Conservation (phyloP, 371 early-diverging fungal species). For the Encephalitozoon romaleae region DNA sequence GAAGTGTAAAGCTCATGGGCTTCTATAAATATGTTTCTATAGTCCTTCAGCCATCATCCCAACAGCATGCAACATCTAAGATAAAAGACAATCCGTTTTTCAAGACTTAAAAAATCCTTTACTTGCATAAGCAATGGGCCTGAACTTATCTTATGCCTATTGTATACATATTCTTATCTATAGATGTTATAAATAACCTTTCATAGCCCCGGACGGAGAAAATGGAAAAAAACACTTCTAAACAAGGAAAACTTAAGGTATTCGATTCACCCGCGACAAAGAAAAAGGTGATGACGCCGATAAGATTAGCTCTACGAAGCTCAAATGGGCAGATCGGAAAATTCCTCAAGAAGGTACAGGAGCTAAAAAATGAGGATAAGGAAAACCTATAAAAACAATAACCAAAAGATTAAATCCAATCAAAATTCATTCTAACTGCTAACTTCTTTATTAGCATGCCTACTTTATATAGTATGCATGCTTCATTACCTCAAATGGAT, state of each 20-base stretch:
- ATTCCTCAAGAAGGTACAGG: constrained; percentile 21
- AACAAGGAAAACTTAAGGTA: not conserved
- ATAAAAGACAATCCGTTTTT: no score
- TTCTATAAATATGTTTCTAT: not conserved
- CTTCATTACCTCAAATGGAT: not conserved
- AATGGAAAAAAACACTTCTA: not conserved
- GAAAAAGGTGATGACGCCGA: constrained; percentile 8
- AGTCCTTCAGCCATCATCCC: not conserved
- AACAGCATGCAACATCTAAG: no score
- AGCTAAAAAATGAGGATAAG: not conserved
- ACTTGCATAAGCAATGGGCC: no score
- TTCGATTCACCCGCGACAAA: constrained; percentile 19
- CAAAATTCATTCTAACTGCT: not conserved
- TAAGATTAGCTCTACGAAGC: constrained; percentile 7
- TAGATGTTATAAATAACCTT: not conserved
- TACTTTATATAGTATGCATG: not conserved
- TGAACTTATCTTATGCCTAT: not conserved
- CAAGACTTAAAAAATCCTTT: not conserved
- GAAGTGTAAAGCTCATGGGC: not conserved
- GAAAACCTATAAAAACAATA: constrained; percentile 14
- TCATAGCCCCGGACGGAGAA: not conserved
- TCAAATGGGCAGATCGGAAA: constrained; percentile 7
- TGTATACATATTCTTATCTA: not conserved
- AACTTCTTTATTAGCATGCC: not conserved
- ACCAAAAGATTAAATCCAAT: not conserved